Evolutionary conservation across 164 flowering plant species (phyloP).

Genomic region (Cinnamomum micranthum): DNA sequence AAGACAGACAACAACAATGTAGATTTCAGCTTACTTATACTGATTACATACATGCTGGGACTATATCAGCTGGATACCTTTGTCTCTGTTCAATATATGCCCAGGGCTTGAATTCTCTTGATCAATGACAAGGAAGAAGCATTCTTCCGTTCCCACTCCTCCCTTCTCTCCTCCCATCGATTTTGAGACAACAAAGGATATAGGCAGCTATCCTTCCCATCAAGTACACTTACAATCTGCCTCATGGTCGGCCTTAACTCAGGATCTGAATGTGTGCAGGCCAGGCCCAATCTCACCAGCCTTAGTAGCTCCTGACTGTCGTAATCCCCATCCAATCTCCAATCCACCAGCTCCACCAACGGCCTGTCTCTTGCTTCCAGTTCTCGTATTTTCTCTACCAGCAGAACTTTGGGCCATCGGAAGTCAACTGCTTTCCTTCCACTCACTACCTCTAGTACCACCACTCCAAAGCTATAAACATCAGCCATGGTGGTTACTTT

Average conservation of each 20-base stretch:
- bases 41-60: background rate
- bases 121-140: slow-evolving; percentile 51
- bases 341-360: slow-evolving; percentile 60
- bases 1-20: background rate
- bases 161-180: slow-evolving; percentile 37
- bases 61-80: background rate
- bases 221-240: slow-evolving; percentile 74
- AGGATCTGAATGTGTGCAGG: slow-evolving; percentile 70
- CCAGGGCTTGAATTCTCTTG: slow-evolving; percentile 80
- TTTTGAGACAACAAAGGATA: slow-evolving; percentile 6
- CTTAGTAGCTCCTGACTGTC: slow-evolving; percentile 51
- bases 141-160: slow-evolving; percentile 64
- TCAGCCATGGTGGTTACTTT: slow-evolving; percentile 66
- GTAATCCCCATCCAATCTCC: slow-evolving; percentile 47
- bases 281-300: slow-evolving; percentile 61
- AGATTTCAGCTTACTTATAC: background rate
- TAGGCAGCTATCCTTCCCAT: slow-evolving; percentile 61
- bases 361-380: slow-evolving; percentile 38
- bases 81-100: slow-evolving; percentile 49
- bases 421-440: slow-evolving; percentile 83
- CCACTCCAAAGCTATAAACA: slow-evolving; percentile 86
- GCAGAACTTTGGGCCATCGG: slow-evolving; percentile 53
- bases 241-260: slow-evolving; percentile 65
- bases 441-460: slow-evolving; percentile 73
- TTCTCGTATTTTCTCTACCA: slow-evolving; percentile 54